phyloP scores from a whole-genome alignment of 495 filamentous ascomycete genomes.

The Penicillium paxilli region DNA sequence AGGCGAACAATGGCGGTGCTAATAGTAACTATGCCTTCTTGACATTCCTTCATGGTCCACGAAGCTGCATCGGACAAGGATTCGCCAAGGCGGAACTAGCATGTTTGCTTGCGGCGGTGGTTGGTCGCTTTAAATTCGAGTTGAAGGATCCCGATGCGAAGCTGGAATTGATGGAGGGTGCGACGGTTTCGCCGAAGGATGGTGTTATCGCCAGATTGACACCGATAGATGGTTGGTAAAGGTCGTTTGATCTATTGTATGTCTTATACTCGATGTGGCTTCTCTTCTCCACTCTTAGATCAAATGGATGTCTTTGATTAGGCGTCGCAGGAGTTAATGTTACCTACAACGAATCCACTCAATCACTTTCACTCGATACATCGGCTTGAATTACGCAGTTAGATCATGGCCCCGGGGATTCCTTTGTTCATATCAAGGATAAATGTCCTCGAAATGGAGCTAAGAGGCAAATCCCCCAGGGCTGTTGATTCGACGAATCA shows the following conservation, averaged over 20 bases:
- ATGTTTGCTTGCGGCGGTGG: conserved; percentile 71
- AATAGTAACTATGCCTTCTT: conserved; percentile 71
- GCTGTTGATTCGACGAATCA: not conserved
- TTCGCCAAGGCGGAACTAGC: conserved; percentile 88
- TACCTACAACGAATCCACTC: no score
- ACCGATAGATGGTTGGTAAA: conserved; percentile 66
- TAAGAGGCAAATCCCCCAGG: not conserved
- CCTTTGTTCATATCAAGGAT: no score
- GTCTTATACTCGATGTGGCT: not conserved
- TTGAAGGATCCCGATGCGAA: conserved; percentile 59
- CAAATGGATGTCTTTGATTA: no score
- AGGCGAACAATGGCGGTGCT: conserved; percentile 54
- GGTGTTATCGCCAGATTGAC: conserved; percentile 64
- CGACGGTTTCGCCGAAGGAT: conserved; percentile 63
- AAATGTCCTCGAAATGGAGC: not conserved
- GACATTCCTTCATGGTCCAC: conserved; percentile 81
- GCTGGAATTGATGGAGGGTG: conserved; percentile 55
- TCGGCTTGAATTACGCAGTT: no score
- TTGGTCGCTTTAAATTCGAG: conserved; percentile 70
- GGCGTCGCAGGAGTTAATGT: no score
- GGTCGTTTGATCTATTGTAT: not conserved
- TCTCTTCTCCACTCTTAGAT: no score
- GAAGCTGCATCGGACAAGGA: conserved; percentile 75
- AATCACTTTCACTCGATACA: no score
- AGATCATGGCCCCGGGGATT: no score